phyloP scores from a whole-genome alignment of 345 rosid species.

The Angophora floribunda region DNA sequence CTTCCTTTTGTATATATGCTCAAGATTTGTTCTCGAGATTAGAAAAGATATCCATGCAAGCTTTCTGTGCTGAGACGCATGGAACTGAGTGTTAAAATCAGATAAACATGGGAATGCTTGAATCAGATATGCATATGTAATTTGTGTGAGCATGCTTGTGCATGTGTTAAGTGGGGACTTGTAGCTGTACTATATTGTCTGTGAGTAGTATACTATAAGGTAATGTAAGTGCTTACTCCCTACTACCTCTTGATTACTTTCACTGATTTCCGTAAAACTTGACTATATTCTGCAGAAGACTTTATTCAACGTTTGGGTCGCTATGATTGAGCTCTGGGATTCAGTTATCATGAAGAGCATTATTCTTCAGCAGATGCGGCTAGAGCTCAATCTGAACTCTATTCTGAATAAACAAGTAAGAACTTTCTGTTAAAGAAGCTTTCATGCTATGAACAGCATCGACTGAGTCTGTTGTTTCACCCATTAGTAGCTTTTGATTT shows the following conservation, averaged over 20 bases:
- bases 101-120: neutral
- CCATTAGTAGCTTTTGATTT: neutral
- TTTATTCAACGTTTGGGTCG: slow-evolving; percentile 59
- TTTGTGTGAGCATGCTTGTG: neutral
- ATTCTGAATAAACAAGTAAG: slow-evolving; percentile 64
- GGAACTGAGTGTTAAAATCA: neutral
- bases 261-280: neutral
- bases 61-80: neutral
- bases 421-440: neutral
- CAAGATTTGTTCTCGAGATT: neutral
- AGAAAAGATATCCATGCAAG: neutral
- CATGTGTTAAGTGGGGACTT: neutral
- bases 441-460: neutral
- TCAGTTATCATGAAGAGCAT: slow-evolving; percentile 58
- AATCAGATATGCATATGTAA: neutral
- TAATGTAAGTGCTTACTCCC: neutral
- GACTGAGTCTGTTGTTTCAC: neutral
- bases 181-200: neutral
- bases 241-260: neutral
- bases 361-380: slow-evolving; percentile 55
- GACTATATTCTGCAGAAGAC: slow-evolving; percentile 48
- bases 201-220: neutral
- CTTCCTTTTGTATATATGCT: neutral
- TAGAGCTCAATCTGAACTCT: slow-evolving; percentile 70
- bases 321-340: slow-evolving; percentile 53